Percentiles rank a stretch among this genome's conserved stretches.
These are phyloP conservation scores for Xylaria bambusicola DNA, from an alignment of 495 filamentous ascomycete species.

Conservation along the genomic window DNA sequence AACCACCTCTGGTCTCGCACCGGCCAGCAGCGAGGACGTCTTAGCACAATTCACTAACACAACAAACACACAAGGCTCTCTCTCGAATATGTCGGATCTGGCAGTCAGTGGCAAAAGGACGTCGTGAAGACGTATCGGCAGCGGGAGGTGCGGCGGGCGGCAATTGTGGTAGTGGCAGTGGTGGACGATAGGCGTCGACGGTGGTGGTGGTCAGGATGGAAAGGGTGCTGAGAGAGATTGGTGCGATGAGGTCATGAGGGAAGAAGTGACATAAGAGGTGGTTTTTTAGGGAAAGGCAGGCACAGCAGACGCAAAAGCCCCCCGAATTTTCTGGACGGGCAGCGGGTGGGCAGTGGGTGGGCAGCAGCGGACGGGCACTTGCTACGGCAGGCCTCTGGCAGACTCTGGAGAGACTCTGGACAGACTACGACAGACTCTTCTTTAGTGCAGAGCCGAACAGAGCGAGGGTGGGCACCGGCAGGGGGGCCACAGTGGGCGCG, in stretches of 20 bases:
- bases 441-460: slow-evolving; percentile 27
- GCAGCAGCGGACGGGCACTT: too few species aligned
- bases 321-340: slow-evolving; percentile 32
- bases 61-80: too few species aligned
- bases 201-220: slow-evolving; percentile 27
- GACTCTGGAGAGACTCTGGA: too few species aligned
- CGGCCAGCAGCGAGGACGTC: slow-evolving; percentile 9
- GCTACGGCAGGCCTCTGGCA: too few species aligned
- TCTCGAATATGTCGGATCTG: background rate
- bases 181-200: slow-evolving; percentile 18
- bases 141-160: background rate
- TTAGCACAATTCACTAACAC: too few species aligned
- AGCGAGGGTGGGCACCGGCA: slow-evolving; percentile 8
- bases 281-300: slow-evolving; percentile 38
- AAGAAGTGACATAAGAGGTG: slow-evolving; percentile 44
- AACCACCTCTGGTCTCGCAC: slow-evolving; percentile 27
- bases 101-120: background rate
- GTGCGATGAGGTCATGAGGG: slow-evolving; percentile 42
- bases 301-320: slow-evolving; percentile 40
- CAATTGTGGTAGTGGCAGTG: slow-evolving; percentile 6
- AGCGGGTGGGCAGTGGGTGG: slow-evolving; percentile 6
- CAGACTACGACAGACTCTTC: too few species aligned
- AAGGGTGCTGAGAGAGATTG: slow-evolving; percentile 35
- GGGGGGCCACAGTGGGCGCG: slow-evolving; percentile 1
- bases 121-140: slow-evolving; percentile 8